Conservation (phyloP, 306 rosid species). For the Phaseolus lunatus region DNA sequence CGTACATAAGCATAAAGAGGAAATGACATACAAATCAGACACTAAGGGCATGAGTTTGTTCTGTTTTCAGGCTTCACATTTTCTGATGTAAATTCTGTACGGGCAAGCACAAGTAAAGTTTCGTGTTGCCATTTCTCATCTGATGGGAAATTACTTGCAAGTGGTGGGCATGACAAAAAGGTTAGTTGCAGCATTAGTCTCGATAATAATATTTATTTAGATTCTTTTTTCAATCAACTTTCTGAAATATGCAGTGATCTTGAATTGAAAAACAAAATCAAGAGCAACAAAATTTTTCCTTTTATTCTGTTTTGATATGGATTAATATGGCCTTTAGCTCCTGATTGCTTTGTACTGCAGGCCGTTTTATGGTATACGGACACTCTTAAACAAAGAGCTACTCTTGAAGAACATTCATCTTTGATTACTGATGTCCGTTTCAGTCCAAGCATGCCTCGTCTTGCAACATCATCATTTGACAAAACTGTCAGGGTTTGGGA, state of each 20-base stretch:
- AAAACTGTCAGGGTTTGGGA: conserved; percentile 99
- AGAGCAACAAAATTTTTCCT: conserved; percentile 5
- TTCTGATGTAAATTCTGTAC: conserved; percentile 68
- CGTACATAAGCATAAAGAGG: conserved; percentile 15
- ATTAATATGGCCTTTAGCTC: conserved; percentile 27
- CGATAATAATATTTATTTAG: conserved; percentile 6
- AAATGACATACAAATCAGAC: neutral
- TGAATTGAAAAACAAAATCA: conserved; percentile 19
- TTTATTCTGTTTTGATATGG: conserved; percentile 32
- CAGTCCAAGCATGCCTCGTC: conserved; percentile 88
- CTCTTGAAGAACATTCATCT: conserved; percentile 87
- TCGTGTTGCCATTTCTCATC: conserved; percentile 94
- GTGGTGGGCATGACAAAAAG: conserved; percentile 99
- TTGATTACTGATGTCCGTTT: conserved; percentile 95
- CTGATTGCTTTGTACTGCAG: conserved; percentile 55
- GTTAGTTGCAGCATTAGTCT: conserved; percentile 50
- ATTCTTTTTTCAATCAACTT: conserved; percentile 32
- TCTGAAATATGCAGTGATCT: conserved; percentile 29
- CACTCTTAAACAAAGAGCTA: conserved; percentile 70
- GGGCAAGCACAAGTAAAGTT: conserved; percentile 88
- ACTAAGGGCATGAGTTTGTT: conserved; percentile 36
- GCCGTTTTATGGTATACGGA: conserved; percentile 92
- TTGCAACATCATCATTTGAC: conserved; percentile 97
- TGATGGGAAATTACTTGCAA: conserved; percentile 94
- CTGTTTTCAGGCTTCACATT: conserved; percentile 79